Base-by-base conservation (phyloP, 2,329 filamentous ascomycete species). In the Trichothecium roseum region DNA sequence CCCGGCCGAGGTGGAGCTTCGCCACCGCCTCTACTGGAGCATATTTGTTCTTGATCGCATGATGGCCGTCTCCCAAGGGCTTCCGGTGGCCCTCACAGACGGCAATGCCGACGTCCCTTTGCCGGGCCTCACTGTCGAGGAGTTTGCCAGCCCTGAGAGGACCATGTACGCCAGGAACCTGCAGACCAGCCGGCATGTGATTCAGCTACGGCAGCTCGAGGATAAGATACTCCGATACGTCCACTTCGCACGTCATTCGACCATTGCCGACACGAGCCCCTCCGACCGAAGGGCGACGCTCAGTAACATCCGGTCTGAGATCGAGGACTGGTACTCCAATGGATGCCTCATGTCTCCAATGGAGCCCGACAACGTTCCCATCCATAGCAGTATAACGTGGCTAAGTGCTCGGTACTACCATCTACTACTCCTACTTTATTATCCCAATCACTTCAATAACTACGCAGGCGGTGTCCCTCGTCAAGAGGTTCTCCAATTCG, bases 271-370 rank as follows among this genome's bases (percentile, higher is more conserved):
- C 2, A 43, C 60, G 17, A 46, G 49, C 1, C 49, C 50, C 7
- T 40, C 50, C 4, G 58, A 60, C 36, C 47, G 56, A 4, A 49
- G 50, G 8, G 46, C 53, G 22, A 45, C 57, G 6, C 33, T 59
- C 3, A 51, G 52, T 28, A 49, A 49, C 15, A 50, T 64, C 18
- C 52, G 59, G n/a, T 47, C 55, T n/a, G 53, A 61, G 18, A 63
- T 67, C 15, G 63, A 66, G 36, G 55, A 65, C 39, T 66, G 64
- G 62, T 66, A 66, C 40, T 64, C 56, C 38, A 59, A 56, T 22
- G 63, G 63, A 1, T 67, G 61, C 32, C 54, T 66, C 4, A 50
- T 66, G 38, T 62, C 59, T 5, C 59, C 59, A 1, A 51, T 56
- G 32, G 60, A 64, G 31, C 50, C 56, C 2, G 62, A 66, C 41